phyloP scores from a whole-genome alignment of 257 asterid species.

The Lycium ferocissimum region DNA sequence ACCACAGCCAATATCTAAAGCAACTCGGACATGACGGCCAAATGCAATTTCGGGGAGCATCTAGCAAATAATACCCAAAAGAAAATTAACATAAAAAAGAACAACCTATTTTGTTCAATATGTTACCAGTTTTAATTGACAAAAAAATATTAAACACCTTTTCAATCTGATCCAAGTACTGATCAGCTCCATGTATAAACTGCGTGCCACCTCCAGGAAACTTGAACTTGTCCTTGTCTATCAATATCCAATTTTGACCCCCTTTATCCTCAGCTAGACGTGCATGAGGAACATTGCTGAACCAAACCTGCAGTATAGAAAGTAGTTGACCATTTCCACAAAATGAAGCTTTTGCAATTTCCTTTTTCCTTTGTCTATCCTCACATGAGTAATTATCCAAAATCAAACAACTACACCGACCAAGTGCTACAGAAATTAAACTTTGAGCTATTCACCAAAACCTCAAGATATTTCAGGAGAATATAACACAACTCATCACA shows the following conservation, averaged over 20 bases:
- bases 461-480: neutral
- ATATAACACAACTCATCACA: neutral
- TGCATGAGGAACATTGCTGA: slow-evolving; percentile 95
- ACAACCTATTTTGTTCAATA: neutral
- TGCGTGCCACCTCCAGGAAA: slow-evolving; percentile 99
- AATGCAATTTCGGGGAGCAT: slow-evolving; percentile 93
- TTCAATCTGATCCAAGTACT: slow-evolving; percentile 91
- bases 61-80: slow-evolving; percentile 41
- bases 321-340: slow-evolving; percentile 11
- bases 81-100: neutral
- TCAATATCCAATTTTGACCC: slow-evolving; percentile 89
- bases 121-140: neutral
- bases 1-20: slow-evolving; percentile 93
- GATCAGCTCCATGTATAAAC: slow-evolving; percentile 92
- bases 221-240: slow-evolving; percentile 86
- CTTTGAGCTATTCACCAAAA: neutral
- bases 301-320: slow-evolving; percentile 74
- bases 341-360: neutral
- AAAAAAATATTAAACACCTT: slow-evolving; percentile 50
- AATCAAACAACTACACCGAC: neutral
- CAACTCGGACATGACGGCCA: slow-evolving; percentile 85
- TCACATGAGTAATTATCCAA: neutral
- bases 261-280: slow-evolving; percentile 93
- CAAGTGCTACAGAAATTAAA: neutral
- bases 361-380: neutral